phyloP scores from a whole-genome alignment of 805 yeast genomes.

The Saccharomyces cerevisiae region DNA sequence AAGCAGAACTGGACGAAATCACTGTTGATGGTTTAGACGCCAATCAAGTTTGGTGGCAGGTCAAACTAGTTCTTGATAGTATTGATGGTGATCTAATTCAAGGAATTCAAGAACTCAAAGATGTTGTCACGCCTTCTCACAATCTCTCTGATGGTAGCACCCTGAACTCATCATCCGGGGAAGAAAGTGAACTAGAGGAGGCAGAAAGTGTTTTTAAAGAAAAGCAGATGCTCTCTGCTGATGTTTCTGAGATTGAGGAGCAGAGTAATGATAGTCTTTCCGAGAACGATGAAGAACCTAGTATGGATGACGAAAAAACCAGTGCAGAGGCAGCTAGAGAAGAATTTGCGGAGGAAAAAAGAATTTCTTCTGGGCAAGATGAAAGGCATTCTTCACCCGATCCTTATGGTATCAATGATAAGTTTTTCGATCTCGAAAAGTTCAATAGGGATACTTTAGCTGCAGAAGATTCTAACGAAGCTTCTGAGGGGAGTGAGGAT shows the following conservation, averaged over 20 bases:
- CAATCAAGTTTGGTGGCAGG: slow-evolving; percentile 89
- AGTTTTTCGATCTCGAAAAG: slow-evolving; percentile 75
- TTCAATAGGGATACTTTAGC: slow-evolving; percentile 70
- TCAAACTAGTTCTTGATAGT: slow-evolving; percentile 74
- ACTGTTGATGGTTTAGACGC: slow-evolving; percentile 82
- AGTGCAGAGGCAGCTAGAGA: slow-evolving; percentile 25
- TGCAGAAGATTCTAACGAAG: slow-evolving; percentile 41
- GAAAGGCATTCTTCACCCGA: slow-evolving; percentile 34
- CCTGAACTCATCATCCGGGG: slow-evolving; percentile 30
- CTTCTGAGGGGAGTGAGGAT: slow-evolving; percentile 37
- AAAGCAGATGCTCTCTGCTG: slow-evolving; percentile 24
- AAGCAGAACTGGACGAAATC: slow-evolving; percentile 70
- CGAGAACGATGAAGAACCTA: slow-evolving; percentile 17
- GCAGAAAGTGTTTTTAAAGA: slow-evolving; percentile 22
- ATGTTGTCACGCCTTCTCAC: slow-evolving; percentile 4
- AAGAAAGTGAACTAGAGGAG: slow-evolving; percentile 17
- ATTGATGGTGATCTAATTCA: slow-evolving; percentile 58
- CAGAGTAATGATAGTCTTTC: slow-evolving; percentile 25
- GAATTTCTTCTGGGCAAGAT: slow-evolving; percentile 4
- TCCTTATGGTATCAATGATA: slow-evolving; percentile 67
- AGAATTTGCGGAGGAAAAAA: slow-evolving; percentile 23
- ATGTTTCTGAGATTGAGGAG: slow-evolving; percentile 21
- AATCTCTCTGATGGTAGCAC: slow-evolving; percentile 37
- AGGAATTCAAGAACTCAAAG: slow-evolving; percentile 45
- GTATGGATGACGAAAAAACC: slow-evolving; percentile 25